Evolutionary conservation across 2,329 filamentous ascomycete genomes (phyloP).

Genomic region (Epichloe typhina): DNA sequence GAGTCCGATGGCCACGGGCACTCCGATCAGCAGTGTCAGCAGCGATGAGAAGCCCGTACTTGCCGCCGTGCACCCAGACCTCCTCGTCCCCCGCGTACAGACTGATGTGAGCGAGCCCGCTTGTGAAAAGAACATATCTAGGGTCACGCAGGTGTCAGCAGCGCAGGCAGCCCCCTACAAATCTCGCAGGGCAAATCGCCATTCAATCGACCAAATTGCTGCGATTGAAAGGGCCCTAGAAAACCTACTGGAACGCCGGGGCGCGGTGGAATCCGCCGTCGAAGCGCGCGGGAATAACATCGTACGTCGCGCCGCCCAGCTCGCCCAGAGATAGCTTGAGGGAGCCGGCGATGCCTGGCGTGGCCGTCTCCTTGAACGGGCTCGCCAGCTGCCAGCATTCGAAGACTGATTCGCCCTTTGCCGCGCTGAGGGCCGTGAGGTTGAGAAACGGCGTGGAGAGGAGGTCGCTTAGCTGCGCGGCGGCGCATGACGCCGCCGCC

Average conservation of each 20-base stretch:
- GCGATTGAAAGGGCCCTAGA: slow-evolving; percentile 10
- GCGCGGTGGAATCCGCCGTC: slow-evolving; percentile 29
- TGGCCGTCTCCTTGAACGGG: slow-evolving; percentile 12
- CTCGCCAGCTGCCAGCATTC: slow-evolving; percentile 31
- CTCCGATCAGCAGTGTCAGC: slow-evolving; percentile 28
- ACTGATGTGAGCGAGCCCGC: slow-evolving; percentile 26
- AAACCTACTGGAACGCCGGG: slow-evolving; percentile 25
- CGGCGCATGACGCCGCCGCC: neutral
- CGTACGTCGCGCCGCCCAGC: slow-evolving; percentile 20
- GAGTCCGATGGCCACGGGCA: slow-evolving; percentile 25
- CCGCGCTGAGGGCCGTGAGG: slow-evolving; percentile 26
- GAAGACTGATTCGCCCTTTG: slow-evolving; percentile 24
- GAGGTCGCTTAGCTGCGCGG: neutral
- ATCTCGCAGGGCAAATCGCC: neutral
- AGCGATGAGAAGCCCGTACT: slow-evolving; percentile 27
- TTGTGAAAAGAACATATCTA: slow-evolving; percentile 24
- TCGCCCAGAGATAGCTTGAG: slow-evolving; percentile 18
- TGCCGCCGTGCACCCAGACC: slow-evolving; percentile 25
- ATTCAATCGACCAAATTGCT: neutral
- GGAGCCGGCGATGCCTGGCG: slow-evolving; percentile 21
- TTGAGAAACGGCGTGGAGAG: slow-evolving; percentile 18
- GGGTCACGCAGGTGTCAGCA: neutral
- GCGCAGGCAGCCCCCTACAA: neutral
- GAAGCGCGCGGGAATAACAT: slow-evolving; percentile 22
- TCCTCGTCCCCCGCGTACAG: slow-evolving; percentile 23